Evolutionary conservation across 176 grass and related monocot genomes (phyloP), one percentile per base, ranked within the genome.

Genomic region (Neostapfia colusana): DNA sequence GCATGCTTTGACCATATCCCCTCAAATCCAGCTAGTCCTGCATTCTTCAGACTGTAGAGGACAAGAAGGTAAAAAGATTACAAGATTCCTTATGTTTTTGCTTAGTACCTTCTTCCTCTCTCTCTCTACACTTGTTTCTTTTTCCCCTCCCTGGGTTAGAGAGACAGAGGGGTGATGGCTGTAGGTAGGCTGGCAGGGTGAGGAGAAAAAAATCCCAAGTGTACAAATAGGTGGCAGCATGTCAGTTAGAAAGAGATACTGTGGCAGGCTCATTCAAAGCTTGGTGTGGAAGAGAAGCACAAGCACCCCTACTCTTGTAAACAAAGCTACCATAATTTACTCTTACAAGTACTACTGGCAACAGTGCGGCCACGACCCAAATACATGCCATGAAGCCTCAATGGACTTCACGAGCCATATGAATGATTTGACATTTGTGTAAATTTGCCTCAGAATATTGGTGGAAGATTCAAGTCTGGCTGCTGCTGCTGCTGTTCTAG

Each of bases 211-310:
- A 77, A 24, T 41, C 27, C 42, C 81, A 76, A 83, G 35, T 85
- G 85, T 88, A 82, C 69, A 91, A 81, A 83, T 86, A 75, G 83
- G 75, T 89, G 83, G 76, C 82, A 84, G 70, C 62, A 76, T 84
- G 85, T 91, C 92, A 94, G 83, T 84, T 89, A 81, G 80, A 91
- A 84, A 83, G 84, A 87, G 84, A 74, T 69, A 73, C 55, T 58
- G 55, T 69, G 63, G 62, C 50, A 15, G 64, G 24, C 82, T 89
- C 74, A 70, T 88, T 92, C 87, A 96, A 92, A 92, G 84, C 84
- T 90, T 96, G 93, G 81, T 92, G 89, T 92, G 83, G 78, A 99
- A 99, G 92, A 95, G 85, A 99, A 92, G 89, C 85, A 97, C 88
- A n/a, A n/a, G n/a, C n/a, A n/a, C n/a, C 82, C 55, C 48, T 17